phyloP scores from a whole-genome alignment of 2,329 filamentous ascomycete genomes.

The Pseudogymnoascus sp. region DNA sequence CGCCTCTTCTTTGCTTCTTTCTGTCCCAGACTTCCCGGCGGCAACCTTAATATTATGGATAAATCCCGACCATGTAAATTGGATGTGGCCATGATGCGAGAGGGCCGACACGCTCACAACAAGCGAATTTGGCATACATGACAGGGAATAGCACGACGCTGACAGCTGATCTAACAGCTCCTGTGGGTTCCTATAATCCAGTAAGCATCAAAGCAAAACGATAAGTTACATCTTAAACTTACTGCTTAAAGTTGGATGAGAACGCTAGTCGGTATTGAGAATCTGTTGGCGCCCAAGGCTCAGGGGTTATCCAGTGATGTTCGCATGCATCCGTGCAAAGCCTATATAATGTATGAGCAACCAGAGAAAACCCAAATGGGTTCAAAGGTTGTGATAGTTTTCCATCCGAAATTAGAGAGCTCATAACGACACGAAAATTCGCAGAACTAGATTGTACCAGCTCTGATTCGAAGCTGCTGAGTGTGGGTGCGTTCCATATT shows the following conservation, averaged over 20 bases:
- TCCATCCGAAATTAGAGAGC: conserved; percentile 13
- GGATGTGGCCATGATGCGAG: conserved; percentile 16
- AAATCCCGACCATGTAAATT: conserved; percentile 17
- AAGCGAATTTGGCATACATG: conserved; percentile 15
- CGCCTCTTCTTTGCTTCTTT: conserved; percentile 14
- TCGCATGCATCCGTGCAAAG: conserved; percentile 15
- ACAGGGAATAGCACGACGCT: conserved; percentile 13
- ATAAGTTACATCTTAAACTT: not conserved
- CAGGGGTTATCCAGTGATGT: conserved; percentile 13
- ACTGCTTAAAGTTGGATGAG: conserved; percentile 15
- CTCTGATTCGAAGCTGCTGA: conserved; percentile 11
- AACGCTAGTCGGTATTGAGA: conserved; percentile 15
- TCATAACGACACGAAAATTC: conserved; percentile 14
- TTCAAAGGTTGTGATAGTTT: conserved; percentile 15
- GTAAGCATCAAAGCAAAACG: not conserved
- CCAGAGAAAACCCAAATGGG: conserved; percentile 14
- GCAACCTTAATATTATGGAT: conserved; percentile 16
- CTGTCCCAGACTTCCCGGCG: conserved; percentile 15
- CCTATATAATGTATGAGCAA: conserved; percentile 15
- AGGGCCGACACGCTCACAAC: conserved; percentile 16
- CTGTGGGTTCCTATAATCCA: conserved; percentile 13
- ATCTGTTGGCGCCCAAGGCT: conserved; percentile 10
- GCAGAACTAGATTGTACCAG: conserved; percentile 2
- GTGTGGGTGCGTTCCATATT: conserved; percentile 12
- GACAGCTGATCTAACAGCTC: conserved; percentile 15